Evolutionary conservation across 306 rosid genomes (phyloP), one percentile per base, ranked within the genome.

Genomic region (Prunus fruticosa): DNA sequence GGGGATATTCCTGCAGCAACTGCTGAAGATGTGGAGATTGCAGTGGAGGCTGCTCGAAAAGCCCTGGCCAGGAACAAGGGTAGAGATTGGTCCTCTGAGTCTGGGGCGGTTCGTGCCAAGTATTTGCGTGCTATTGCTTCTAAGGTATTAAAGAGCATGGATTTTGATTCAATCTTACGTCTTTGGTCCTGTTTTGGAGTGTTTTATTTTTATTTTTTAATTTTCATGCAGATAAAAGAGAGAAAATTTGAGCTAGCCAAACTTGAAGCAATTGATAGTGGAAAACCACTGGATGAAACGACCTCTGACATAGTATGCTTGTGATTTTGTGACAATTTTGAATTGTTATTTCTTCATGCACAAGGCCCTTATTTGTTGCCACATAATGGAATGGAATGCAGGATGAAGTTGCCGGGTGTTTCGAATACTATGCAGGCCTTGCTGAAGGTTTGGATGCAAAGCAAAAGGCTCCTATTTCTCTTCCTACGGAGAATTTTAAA

Each of bases 321-420:
- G 38, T 27, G 62, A 62, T 64, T 27, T 46, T 71, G 32, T 9
- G 47, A 28, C 60, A 13, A 23, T 6, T 41, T n/a, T 22, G 56
- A 67, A 11, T 71, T 28, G 56, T 20, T 22, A 16, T 45, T 46
- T 63, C 12, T 12, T 69, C 20, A 1, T 78, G 82, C 11, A 5
- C 23, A 52, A 58, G 62, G 49, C 46, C 54, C 50, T 53, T 72
- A 63, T 62, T 50, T 60, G 14, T 3, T 30, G 67, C 67, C 11
- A 7, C 2, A 34, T 20, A 77, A 6, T 68, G 47, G 27, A 45
- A 74, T 23, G 77, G 19, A 22, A 50, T 84, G 62, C 85, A 91
- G 97, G 97, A 91, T 66, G 98, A 93, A 75, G 98, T 93, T 82
- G 96, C 93, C 61, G 96, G 97, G 76, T 93, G 98, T 82, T 93